Percentiles rank a stretch among this genome's conserved stretches.
Evolutionary conservation across 2,329 filamentous ascomycete species (phyloP).

Genomic region (Cordyceps farinosa): DNA sequence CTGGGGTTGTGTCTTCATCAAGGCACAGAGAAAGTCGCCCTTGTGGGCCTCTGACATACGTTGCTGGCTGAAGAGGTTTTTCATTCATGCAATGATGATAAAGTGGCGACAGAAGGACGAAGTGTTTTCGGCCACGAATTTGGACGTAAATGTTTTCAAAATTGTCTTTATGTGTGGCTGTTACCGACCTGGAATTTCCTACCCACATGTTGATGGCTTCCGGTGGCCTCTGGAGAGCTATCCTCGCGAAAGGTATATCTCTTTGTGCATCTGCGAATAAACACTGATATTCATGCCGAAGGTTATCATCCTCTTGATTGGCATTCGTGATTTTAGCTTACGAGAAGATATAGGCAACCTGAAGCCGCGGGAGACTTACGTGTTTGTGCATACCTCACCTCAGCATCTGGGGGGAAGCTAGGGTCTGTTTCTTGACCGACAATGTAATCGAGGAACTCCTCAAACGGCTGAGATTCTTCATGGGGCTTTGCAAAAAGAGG

Average conservation of each 20-base stretch:
- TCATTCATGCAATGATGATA: constrained; percentile 69
- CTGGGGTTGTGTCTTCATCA: constrained; percentile 34
- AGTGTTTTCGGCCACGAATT: constrained; percentile 68
- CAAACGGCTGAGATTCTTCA: constrained; percentile 62
- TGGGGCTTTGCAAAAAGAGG: constrained; percentile 67
- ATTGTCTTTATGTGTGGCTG: constrained; percentile 75
- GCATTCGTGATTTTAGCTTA: not conserved
- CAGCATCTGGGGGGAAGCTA: constrained; percentile 28
- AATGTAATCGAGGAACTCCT: constrained; percentile 59
- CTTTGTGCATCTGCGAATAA: constrained; percentile 61
- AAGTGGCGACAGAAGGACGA: constrained; percentile 68
- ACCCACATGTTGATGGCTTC: constrained; percentile 85
- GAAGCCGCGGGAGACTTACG: constrained; percentile 43
- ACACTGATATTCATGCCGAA: constrained; percentile 65
- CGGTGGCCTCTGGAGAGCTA: constrained; percentile 61
- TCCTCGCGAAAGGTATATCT: constrained; percentile 67
- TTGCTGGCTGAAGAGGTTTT: constrained; percentile 50
- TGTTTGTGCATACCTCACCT: constrained; percentile 72
- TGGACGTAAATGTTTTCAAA: constrained; percentile 86
- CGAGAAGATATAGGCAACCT: not conserved
- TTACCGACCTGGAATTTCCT: constrained; percentile 66
- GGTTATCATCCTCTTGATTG: constrained; percentile 70
- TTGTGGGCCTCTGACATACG: constrained; percentile 47
- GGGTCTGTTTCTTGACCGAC: constrained; percentile 50
- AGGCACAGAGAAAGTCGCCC: constrained; percentile 29